These are phyloP conservation scores for Rutstroemia sp. DNA, from an alignment of 2,329 filamentous ascomycete species.

Conservation along the genomic window DNA sequence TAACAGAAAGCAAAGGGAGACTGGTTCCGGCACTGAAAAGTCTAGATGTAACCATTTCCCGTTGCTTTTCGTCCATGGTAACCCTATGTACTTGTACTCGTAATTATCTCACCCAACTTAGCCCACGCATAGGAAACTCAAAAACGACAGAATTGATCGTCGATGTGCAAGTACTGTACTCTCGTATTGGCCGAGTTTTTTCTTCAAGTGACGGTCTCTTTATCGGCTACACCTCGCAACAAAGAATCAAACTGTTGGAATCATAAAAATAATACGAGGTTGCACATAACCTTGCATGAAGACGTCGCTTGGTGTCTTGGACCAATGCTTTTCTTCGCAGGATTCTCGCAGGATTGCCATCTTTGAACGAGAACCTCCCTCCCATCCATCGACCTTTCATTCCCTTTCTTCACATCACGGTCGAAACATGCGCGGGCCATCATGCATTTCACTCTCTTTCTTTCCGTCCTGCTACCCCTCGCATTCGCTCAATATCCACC, in stretches of 20 bases:
- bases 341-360: background rate
- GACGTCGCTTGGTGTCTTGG: background rate
- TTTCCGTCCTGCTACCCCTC: constrained; percentile 16
- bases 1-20: background rate
- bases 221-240: background rate
- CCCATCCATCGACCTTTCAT: background rate
- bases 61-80: background rate
- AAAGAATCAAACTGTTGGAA: background rate
- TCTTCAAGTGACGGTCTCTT: background rate
- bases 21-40: background rate
- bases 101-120: too few relatives aligned
- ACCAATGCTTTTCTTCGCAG: background rate
- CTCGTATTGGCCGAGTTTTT: background rate
- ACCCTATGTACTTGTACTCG: too few relatives aligned
- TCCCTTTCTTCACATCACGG: constrained; percentile 6
- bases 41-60: background rate
- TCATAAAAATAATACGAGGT: background rate
- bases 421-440: constrained; percentile 24
- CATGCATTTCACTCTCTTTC: constrained; percentile 22
- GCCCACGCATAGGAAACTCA: too few relatives aligned
- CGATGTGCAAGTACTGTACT: background rate
- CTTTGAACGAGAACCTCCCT: background rate
- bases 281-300: background rate
- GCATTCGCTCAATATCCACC: constrained; percentile 32
- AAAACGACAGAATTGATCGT: too few relatives aligned